These are phyloP conservation scores for Fusarium sp. DNA, from an alignment of 2,329 filamentous ascomycete genomes.

Conservation along the genomic window DNA sequence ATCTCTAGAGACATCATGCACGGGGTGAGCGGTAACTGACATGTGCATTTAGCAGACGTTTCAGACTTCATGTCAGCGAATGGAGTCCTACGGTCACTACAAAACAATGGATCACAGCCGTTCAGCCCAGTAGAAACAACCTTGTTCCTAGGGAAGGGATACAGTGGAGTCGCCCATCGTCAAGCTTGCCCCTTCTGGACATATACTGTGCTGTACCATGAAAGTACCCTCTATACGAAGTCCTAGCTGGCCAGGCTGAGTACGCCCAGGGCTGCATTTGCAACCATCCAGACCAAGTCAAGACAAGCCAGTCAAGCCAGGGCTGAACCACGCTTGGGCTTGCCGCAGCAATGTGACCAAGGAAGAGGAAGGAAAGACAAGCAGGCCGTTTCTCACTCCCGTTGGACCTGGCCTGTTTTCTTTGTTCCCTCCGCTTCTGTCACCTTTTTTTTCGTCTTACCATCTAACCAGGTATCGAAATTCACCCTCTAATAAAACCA, in stretches of 20 bases:
- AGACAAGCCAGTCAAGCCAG: constrained; percentile 15
- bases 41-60: constrained; percentile 12
- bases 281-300: constrained; percentile 26
- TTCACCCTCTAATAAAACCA: neutral
- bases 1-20: neutral
- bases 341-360: constrained; percentile 36
- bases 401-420: constrained; percentile 18
- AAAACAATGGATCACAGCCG: neutral
- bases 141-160: neutral
- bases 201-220: constrained; percentile 22
- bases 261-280: constrained; percentile 29
- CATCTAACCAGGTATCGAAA: neutral
- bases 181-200: constrained; percentile 10
- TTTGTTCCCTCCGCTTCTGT: constrained; percentile 29
- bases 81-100: neutral
- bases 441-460: constrained; percentile 9
- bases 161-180: constrained; percentile 3
- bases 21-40: neutral
- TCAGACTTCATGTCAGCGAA: constrained; percentile 11
- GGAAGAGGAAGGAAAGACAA: constrained; percentile 1
- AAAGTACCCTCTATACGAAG: constrained; percentile 21
- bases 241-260: constrained; percentile 33
- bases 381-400: neutral
- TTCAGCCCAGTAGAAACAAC: constrained; percentile 27
- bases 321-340: constrained; percentile 25